Percentiles rank a stretch among this genome's conserved stretches.
Conservation (phyloP, 768 basidiomycete genomes). For the Amanita fuliginea region DNA sequence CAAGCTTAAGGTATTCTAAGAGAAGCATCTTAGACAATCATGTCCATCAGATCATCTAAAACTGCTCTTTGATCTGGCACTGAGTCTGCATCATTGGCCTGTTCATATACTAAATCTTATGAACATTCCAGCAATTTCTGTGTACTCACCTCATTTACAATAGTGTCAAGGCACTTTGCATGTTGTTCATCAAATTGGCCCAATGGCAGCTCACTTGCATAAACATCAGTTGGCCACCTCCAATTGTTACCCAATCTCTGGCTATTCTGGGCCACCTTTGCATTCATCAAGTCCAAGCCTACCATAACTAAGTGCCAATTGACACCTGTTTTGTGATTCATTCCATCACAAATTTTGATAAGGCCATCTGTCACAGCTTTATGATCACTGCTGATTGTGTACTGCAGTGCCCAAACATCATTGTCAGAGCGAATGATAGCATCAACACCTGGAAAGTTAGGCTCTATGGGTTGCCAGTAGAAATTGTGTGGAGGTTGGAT, state of each 20-base stretch:
- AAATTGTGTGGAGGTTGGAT: background rate
- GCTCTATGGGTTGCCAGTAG: slow-evolving; percentile 5
- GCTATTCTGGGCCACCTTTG: background rate
- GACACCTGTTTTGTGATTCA: slow-evolving; percentile 3
- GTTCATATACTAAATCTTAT: background rate
- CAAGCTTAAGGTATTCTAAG: no score
- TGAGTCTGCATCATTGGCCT: background rate
- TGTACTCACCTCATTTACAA: background rate
- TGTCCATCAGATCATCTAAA: background rate
- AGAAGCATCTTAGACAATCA: no score
- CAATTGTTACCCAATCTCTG: slow-evolving; percentile 1
- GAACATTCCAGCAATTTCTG: slow-evolving; percentile 1
- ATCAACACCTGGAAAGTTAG: slow-evolving; percentile 7
- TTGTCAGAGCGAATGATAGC: slow-evolving; percentile 2
- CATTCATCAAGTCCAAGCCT: slow-evolving; percentile 1
- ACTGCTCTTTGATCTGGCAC: background rate
- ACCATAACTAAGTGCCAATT: slow-evolving; percentile 6
- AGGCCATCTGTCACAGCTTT: slow-evolving; percentile 2
- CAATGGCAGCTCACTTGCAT: no score
- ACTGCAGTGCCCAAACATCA: slow-evolving; percentile 4
- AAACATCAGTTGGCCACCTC: no score
- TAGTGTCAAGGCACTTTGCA: background rate
- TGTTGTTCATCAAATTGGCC: no score
- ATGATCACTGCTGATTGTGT: background rate
- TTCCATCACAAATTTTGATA: slow-evolving; percentile 1